Base-by-base conservation (phyloP, 108 stramenopile species). In the Seminavis robusta region DNA sequence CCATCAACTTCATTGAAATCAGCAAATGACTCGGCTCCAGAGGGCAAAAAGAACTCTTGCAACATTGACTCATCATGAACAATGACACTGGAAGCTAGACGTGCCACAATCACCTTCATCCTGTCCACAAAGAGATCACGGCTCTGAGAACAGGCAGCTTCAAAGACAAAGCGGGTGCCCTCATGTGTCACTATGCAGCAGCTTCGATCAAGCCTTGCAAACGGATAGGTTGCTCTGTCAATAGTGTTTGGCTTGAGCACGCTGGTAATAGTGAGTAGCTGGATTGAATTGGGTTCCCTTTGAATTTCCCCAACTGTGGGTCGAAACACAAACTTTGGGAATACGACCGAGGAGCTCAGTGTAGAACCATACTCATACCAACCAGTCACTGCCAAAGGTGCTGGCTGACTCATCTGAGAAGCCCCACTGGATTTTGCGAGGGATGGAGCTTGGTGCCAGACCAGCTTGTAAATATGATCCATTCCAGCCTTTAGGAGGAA, bases 1-100 rank as follows among this genome's bases (percentile, higher is more conserved):
- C n/a, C n/a, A n/a, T n/a, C n/a, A n/a, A n/a, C n/a, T n/a, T n/a
- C n/a, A n/a, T n/a, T n/a, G n/a, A n/a, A n/a, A n/a, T n/a, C n/a
- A n/a, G n/a, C n/a, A n/a, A n/a, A n/a, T n/a, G n/a, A n/a, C n/a
- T n/a, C n/a, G n/a, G n/a, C n/a, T n/a, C n/a, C 58, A 31, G 60
- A 76, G 0, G 74, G 68, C 17, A 63, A 53, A 39, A 76, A 76
- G 54, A 76, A 76, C 43, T 76, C 74, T n/a, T 52, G 26, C 0
- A 76, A 47, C 63, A 76, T 69, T 15, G 41, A 42, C 43, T 76
- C 74, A 30, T 76, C 74, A 3, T 62, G 61, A 25, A 69, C 63
- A 43, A 76, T 68, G 42, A 68, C 63, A 34, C 64, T 68, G 1
- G 71, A 63, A 15, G 71, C 71, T 34, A 72, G 23, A n/a, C 71